Base-by-base conservation (phyloP, 805 yeast species). In the Lipomyces mesembrius region DNA sequence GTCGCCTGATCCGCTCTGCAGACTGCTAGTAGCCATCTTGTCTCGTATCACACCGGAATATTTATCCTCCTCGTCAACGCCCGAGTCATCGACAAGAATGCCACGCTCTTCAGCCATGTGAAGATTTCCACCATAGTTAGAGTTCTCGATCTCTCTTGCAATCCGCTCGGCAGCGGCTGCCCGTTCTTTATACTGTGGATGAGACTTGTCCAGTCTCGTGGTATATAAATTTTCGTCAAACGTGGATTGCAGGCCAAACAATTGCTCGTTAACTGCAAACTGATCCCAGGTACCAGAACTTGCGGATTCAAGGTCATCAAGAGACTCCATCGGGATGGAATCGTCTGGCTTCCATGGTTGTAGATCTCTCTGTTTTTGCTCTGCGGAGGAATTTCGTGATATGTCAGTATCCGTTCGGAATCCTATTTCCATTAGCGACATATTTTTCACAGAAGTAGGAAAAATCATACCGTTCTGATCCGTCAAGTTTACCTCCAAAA, bases 31-130 rank as follows among this genome's bases (percentile, higher is more conserved):
- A 53, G 52, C 62, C 25, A 61, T 29, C 35, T 59, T 57, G 35
- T 70, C 75, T 74, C 95, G 85, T 66, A 84, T 87, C 57, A 92
- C 99, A 60, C 98, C 98, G 3, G 97, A 92, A 76, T 93, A 95
- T 78, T 90, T 90, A 77, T 93, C 97, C 78, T 95, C 99, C 79
- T 95, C 99, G 78, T 95, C 98, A 72, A 91, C 72, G 20, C 96
- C 97, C 67, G 90, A 85, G 75, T 91, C 97, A 76, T 91, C 97
- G 51, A 89, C 84, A 3, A 55, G 73, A 20, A 77, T 74, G 32
- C 97, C 97, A 77, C 99, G 87, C 78, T 94, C 99, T 77, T 94
- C 99, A 69, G 96, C 94, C 32, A 93, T 70, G 76, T 95, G 98
- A 35, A 85, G 79, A 75, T 91, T 92, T 34, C 88, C 89, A 29